These are phyloP conservation scores for Fusarium torulosum DNA, from an alignment of 2,329 filamentous ascomycete species.

Conservation along the genomic window DNA sequence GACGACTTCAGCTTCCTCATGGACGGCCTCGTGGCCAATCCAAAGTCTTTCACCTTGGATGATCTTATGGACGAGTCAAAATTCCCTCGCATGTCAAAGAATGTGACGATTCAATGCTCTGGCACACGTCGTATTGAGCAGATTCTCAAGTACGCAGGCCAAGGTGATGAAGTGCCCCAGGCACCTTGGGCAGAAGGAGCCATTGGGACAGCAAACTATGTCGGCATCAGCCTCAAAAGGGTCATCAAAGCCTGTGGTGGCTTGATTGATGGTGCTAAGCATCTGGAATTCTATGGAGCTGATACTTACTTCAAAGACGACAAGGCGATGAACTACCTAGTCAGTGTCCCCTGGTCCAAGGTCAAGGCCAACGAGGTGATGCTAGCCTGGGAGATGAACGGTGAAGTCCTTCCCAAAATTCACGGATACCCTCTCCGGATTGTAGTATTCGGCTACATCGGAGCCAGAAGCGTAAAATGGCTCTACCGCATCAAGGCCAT, in stretches of 20 bases:
- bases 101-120: conserved; percentile 74
- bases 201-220: conserved; percentile 74
- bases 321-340: conserved; percentile 74
- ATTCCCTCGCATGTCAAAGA: conserved; percentile 71
- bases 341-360: conserved; percentile 75
- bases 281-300: conserved; percentile 76
- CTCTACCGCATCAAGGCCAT: conserved; percentile 73
- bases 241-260: conserved; percentile 79
- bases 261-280: conserved; percentile 64
- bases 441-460: conserved; percentile 75
- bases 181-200: conserved; percentile 74
- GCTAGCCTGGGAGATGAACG: conserved; percentile 80
- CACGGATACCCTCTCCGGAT: conserved; percentile 74
- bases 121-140: conserved; percentile 78
- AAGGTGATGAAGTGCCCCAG: conserved; percentile 72
- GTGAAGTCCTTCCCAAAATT: conserved; percentile 71
- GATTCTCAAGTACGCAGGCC: conserved; percentile 72
- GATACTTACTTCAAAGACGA: conserved; percentile 80
- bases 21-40: conserved; percentile 71
- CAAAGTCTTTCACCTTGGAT: conserved; percentile 66
- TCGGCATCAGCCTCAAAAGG: conserved; percentile 75
- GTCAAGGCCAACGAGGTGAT: conserved; percentile 76
- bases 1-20: conserved; percentile 66
- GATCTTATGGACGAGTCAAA: conserved; percentile 70
- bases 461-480: conserved; percentile 74